Percentiles rank a stretch among this genome's conserved stretches.
These are phyloP conservation scores for Pseudocercospora macadamiae DNA, from an alignment of 2,329 filamentous ascomycete species.

Conservation along the genomic window DNA sequence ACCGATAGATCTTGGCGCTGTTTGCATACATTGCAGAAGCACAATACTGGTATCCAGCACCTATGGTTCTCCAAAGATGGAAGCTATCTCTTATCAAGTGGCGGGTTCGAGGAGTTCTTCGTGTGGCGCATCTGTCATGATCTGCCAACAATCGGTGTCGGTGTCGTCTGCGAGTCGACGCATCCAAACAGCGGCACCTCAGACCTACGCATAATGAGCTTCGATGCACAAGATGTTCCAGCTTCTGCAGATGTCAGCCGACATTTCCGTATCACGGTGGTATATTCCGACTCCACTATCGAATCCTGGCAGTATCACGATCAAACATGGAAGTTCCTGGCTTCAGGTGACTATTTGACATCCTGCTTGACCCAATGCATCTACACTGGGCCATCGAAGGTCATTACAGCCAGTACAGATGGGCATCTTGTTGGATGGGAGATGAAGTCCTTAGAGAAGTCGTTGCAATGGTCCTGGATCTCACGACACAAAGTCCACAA, in stretches of 20 bases:
- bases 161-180: conserved; percentile 55
- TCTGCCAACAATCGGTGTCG: conserved; percentile 55
- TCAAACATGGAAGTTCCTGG: conserved; percentile 40
- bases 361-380: conserved; percentile 70
- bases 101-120: conserved; percentile 85
- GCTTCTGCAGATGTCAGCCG: conserved; percentile 19
- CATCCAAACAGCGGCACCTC: conserved; percentile 54
- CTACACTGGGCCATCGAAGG: conserved; percentile 46
- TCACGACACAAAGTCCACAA: conserved; percentile 67
- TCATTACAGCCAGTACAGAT: conserved; percentile 79
- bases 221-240: conserved; percentile 57
- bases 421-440: conserved; percentile 70
- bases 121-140: conserved; percentile 69
- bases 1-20: conserved; percentile 46
- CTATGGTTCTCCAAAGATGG: conserved; percentile 72
- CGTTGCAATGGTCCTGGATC: conserved; percentile 38
- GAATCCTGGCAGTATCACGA: conserved; percentile 50
- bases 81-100: conserved; percentile 78
- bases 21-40: conserved; percentile 70
- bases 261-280: conserved; percentile 67
- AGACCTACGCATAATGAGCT: conserved; percentile 81
- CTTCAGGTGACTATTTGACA: conserved; percentile 49
- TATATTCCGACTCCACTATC: conserved; percentile 81
- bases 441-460: background rate
- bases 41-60: conserved; percentile 81